phyloP scores from a whole-genome alignment of 129 eudicot species.

The sunflower (Helianthus annuus) region HanXRQr2.0-SUNRISE NC_035444.2:72477497-72477996 shows the following conservation, averaged over 20 bases:
- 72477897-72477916: conserved; percentile 20
- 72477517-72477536: too few species aligned
- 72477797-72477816: background rate
- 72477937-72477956: conserved; percentile 98
- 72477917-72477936: conserved; percentile 89
- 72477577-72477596: too few species aligned
- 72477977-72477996: conserved; percentile 58
- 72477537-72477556: too few species aligned
- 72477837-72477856: background rate
- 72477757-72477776: background rate
- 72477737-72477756: background rate
- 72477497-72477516: too few species aligned
- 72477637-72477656: too few species aligned
- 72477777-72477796: background rate
- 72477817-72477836: background rate
- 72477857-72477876: background rate
- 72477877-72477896: conserved; percentile 1
- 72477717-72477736: too few species aligned
- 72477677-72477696: too few species aligned
- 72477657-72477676: too few species aligned
- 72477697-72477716: too few species aligned
- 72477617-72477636: too few species aligned
- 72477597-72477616: too few species aligned
- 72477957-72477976: conserved; percentile 92
- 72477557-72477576: too few species aligned